phyloP scores from a whole-genome alignment of 495 filamentous ascomycete species.

The Platismatia glauca region DNA sequence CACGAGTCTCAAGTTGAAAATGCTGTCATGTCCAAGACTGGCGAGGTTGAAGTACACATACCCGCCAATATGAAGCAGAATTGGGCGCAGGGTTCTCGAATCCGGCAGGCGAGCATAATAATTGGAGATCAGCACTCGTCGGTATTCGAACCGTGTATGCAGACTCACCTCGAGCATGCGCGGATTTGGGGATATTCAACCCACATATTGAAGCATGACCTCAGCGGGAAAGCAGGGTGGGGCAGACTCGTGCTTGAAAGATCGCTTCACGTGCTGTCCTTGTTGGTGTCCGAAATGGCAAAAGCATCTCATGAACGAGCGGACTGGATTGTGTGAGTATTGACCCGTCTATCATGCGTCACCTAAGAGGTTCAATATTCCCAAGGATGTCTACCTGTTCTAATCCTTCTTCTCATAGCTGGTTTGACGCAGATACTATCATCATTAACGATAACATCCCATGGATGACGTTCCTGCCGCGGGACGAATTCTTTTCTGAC shows the following conservation, averaged over 20 bases:
- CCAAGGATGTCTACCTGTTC: neutral
- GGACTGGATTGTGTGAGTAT: constrained; percentile 40
- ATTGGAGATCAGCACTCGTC: neutral
- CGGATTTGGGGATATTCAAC: constrained; percentile 34
- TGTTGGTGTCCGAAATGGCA: constrained; percentile 34
- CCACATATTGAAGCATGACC: constrained; percentile 29
- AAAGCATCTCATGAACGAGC: constrained; percentile 30
- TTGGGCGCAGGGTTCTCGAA: neutral
- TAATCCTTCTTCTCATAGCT: constrained; percentile 24
- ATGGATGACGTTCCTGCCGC: constrained; percentile 44
- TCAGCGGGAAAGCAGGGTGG: constrained; percentile 18
- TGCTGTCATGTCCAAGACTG: neutral
- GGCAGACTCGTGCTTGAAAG: constrained; percentile 32
- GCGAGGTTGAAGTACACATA: neutral
- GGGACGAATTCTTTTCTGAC: constrained; percentile 31
- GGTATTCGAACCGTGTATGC: constrained; percentile 34
- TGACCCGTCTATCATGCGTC: neutral
- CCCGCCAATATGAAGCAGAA: neutral
- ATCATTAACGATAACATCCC: constrained; percentile 36
- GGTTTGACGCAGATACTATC: constrained; percentile 33
- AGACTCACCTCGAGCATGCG: constrained; percentile 33
- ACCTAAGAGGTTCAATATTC: neutral
- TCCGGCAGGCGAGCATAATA: constrained; percentile 9
- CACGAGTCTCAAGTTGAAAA: neutral
- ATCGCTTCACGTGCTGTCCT: constrained; percentile 32